Conservation (phyloP, 768 basidiomycete species). For the Boletus bicolor region DNA sequence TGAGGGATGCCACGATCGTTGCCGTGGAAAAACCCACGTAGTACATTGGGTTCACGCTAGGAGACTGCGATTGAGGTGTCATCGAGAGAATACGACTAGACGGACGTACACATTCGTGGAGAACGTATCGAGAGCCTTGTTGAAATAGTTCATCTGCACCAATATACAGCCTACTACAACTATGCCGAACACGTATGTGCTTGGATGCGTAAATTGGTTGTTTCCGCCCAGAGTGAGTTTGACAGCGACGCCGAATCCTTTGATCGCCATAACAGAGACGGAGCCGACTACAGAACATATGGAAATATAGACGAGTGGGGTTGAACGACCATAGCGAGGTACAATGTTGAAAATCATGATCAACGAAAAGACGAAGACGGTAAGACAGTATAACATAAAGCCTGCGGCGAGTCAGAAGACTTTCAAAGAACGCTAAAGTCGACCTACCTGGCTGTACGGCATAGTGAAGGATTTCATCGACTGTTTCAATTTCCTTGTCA, state of each 20-base stretch:
- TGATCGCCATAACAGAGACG: constrained; percentile 98
- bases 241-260: constrained; percentile 95
- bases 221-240: constrained; percentile 91
- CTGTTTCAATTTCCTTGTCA: constrained; percentile 88
- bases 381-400: constrained; percentile 87
- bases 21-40: constrained; percentile 95
- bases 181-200: constrained; percentile 94
- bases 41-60: constrained; percentile 95
- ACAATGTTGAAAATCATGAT: constrained; percentile 86
- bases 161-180: constrained; percentile 82
- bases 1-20: constrained; percentile 90
- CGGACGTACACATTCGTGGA: constrained; percentile 90
- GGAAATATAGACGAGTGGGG: constrained; percentile 89
- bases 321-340: constrained; percentile 82
- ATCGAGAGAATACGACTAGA: neutral
- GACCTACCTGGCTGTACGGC: constrained; percentile 87
- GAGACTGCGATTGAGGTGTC: neutral
- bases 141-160: constrained; percentile 95
- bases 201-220: constrained; percentile 92
- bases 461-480: constrained; percentile 89
- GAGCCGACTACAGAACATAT: constrained; percentile 96
- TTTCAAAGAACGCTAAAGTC: neutral
- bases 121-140: constrained; percentile 95
- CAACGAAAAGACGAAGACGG: constrained; percentile 74
- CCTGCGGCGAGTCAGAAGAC: constrained; percentile 45